Base-by-base conservation (phyloP, 139 green algal species). In the Eudorina sp. region DNA sequence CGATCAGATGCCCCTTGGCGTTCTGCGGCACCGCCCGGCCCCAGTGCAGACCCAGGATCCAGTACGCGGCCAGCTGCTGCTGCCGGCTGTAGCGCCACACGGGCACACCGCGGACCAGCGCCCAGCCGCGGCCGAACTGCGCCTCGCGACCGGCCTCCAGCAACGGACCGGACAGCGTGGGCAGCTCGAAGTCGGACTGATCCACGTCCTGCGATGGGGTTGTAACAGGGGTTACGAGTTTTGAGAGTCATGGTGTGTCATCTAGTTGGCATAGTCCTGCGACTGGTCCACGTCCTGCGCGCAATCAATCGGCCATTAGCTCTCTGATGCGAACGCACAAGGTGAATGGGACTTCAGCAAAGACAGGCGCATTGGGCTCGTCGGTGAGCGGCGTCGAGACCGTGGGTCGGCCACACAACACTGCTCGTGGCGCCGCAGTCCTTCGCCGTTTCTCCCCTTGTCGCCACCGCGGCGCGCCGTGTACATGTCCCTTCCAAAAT, bases 1-100 rank as follows among this genome's bases (percentile, higher is more conserved):
- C 94, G n/a, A 97, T 90, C 64, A 97, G 66, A 90, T 97, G 94
- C 0, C 91, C 94, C 81, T 94, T 92, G 13, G 89, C 88, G 85
- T 96, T 96, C 90, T 96, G 93, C 29, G 88, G 77, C 64, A 89
- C 85, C 0, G 89, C 72, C 7, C 72, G 86, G 62, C 92, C 93
- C 91, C 91, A 94, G 86, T 94, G 89, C 62, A 92, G 86, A 31
- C 93, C 91, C 9, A 95, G 81, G 53, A 91, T 85, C 83, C 83
- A 94, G 79, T 89, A 95, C 34, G 91, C 93, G 0, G 89, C 64
- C 23, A 94, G 51, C 38, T 79, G 85, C 91, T 95, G 76, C 86
- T 90, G n/a, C 31, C 92, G 85, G 69, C 38, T 92, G 88, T 93
- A 93, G 46, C 72, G 83, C 38, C 87, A 88, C 46, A 95, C 90